Evolutionary conservation across 306 rosid genomes (phyloP).

Genomic region (Gleditsia sinensis): DNA sequence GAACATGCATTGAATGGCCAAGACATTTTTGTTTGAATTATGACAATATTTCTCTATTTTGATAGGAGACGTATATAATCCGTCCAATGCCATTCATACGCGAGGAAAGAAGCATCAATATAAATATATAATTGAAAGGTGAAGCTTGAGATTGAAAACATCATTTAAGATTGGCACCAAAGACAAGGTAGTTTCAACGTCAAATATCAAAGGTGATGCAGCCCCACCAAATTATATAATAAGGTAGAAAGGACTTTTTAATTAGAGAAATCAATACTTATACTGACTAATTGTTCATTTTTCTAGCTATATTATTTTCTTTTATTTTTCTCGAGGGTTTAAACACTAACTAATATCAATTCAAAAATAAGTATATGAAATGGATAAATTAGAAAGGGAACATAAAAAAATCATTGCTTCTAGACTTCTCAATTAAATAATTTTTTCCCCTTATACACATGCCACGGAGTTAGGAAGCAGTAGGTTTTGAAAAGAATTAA

Average conservation of each 20-base stretch:
- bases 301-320: background rate
- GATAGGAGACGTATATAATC: background rate
- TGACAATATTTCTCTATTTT: background rate
- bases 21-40: background rate
- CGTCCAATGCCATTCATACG: background rate
- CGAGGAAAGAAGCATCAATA: background rate
- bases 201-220: conserved; percentile 29
- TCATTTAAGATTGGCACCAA: background rate
- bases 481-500: conserved; percentile 18
- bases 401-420: too few species aligned
- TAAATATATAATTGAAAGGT: background rate
- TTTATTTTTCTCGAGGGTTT: background rate
- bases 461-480: conserved; percentile 26
- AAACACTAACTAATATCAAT: background rate
- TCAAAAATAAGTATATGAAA: background rate
- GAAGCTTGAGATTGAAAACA: background rate
- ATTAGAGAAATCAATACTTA: background rate
- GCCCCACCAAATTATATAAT: conserved; percentile 24
- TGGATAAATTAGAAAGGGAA: background rate
- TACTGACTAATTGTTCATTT: background rate
- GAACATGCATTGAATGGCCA: background rate
- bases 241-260: background rate
- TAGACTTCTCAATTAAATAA: too few species aligned
- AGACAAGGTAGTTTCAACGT: conserved; percentile 24
- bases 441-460: conserved; percentile 19